These are phyloP conservation scores for Raddia distichophylla DNA, from an alignment of 176 grass and related monocot genomes.

Conservation along the genomic window DNA sequence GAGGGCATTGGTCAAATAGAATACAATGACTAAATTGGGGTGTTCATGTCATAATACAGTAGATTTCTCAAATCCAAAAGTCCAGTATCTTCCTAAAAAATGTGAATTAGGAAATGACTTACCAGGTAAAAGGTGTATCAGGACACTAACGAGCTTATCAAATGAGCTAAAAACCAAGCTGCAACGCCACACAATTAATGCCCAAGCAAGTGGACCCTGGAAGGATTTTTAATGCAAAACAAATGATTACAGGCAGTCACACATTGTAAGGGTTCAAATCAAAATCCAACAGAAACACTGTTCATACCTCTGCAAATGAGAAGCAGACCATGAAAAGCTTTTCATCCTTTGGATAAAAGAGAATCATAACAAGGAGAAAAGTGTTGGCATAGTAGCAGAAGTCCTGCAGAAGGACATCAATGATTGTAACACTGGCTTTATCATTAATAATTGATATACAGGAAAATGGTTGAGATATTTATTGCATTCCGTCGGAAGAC, in stretches of 20 bases:
- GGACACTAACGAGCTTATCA: slow-evolving; percentile 97
- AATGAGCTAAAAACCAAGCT: slow-evolving; percentile 97
- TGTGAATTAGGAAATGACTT: slow-evolving; percentile 14
- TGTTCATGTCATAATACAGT: background rate
- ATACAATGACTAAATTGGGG: no score
- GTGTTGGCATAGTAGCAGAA: slow-evolving; percentile 99
- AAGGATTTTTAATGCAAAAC: slow-evolving; percentile 35
- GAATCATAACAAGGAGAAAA: slow-evolving; percentile 90
- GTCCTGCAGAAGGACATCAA: slow-evolving; percentile 60
- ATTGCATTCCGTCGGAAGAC: background rate
- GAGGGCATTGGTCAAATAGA: no score
- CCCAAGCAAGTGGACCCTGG: slow-evolving; percentile 95
- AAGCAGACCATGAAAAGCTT: slow-evolving; percentile 99
- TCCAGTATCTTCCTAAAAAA: no score
- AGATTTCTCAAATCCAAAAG: no score
- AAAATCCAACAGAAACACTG: slow-evolving; percentile 17
- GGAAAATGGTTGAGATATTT: background rate
- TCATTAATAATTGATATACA: slow-evolving; percentile 14
- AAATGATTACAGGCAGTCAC: slow-evolving; percentile 23
- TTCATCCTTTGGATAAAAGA: slow-evolving; percentile 97
- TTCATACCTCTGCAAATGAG: slow-evolving; percentile 96
- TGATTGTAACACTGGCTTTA: slow-evolving; percentile 2
- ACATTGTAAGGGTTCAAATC: background rate
- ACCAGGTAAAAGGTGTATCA: slow-evolving; percentile 99
- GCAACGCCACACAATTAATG: slow-evolving; percentile 95